Base-by-base conservation (phyloP, 495 filamentous ascomycete species). In the Lasiosphaeria miniovina region DNA sequence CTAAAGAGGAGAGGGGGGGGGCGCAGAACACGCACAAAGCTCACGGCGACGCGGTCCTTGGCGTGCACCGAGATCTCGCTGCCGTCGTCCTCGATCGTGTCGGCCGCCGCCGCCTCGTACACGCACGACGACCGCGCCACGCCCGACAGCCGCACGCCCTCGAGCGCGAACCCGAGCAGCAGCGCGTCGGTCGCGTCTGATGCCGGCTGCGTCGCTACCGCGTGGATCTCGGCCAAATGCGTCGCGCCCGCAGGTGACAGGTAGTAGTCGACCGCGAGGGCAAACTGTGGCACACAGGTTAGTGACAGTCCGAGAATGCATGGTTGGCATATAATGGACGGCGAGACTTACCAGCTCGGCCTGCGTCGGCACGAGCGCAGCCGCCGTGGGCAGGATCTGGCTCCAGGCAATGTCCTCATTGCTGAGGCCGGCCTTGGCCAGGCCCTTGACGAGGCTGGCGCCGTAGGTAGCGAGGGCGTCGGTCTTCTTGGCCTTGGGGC, bases 211-310 rank as follows among this genome's bases (percentile, higher is more conserved):
- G 60, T 63, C 6, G 83, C 82, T 32, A 87, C 74, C 8, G 71
- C 72, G 67, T 84, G 77, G 65, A 92, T 80, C 36, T 83, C 82
- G 3, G 82, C 75, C 6, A 86, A 70, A 62, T 90, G 78, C 32
- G 72, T 52, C 43, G 78, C 75, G 58, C 84, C 84, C 0, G 63
- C 45, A 12, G 80, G 75, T 0, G 80, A 81, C 34, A 91, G 76
- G 75, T 90, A 95, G 77, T 85, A 93, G 67, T 95, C 90, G 10
- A 93, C 80, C 10, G 90, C 80, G 72, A 90, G 87, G 8, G 89
- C 86, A 63, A 94, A 77, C 76, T 80, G 58, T 9, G 36, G 3
- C 24, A 24, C 24, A 24, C 24, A 2, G 24, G 24, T 24, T 24
- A 24, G 24, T 24, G 24, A 2, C 24, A 1, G 24, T 24, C 2